Percentiles rank a stretch among this genome's conserved stretches.
Evolutionary conservation across 2,329 filamentous ascomycete genomes (phyloP).

Genomic region (Colletotrichum zoysiae): DNA sequence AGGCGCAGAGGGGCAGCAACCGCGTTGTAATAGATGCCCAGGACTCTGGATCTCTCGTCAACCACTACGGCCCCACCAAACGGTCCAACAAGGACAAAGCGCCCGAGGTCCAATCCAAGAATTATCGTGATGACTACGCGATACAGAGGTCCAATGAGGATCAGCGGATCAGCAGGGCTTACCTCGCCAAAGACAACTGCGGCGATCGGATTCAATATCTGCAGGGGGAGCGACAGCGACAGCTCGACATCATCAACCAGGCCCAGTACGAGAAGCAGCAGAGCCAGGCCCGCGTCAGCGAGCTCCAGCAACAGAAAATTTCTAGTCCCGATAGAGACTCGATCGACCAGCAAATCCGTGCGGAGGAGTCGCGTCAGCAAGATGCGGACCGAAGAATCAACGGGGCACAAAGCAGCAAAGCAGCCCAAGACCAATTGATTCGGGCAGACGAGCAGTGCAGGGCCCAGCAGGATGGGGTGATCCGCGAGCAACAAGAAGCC

Average conservation of each 20-base stretch:
- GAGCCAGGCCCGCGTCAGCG: background rate
- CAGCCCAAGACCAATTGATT: background rate
- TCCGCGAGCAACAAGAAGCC: background rate
- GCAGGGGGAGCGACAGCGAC: slow-evolving; percentile 1
- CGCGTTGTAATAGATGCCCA: background rate
- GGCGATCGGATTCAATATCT: slow-evolving; percentile 2
- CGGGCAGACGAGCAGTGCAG: slow-evolving; percentile 10
- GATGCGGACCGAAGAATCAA: slow-evolving; percentile 1
- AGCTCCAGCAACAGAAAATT: background rate
- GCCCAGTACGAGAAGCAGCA: background rate
- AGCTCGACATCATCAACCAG: slow-evolving; percentile 1
- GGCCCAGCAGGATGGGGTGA: background rate
- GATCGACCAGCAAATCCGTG: slow-evolving; percentile 1
- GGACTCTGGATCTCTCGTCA: background rate
- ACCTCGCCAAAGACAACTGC: background rate
- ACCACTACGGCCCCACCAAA: background rate
- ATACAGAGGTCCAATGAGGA: background rate
- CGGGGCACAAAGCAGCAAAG: background rate
- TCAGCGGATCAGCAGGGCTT: background rate
- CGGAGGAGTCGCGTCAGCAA: background rate
- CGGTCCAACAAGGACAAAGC: background rate
- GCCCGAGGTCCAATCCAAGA: background rate
- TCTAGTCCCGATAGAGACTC: background rate
- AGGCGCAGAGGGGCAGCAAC: background rate
- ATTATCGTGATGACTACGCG: background rate